Conservation (phyloP, 2,329 filamentous ascomycete species). For the Ceratocystis colombiana region DNA sequence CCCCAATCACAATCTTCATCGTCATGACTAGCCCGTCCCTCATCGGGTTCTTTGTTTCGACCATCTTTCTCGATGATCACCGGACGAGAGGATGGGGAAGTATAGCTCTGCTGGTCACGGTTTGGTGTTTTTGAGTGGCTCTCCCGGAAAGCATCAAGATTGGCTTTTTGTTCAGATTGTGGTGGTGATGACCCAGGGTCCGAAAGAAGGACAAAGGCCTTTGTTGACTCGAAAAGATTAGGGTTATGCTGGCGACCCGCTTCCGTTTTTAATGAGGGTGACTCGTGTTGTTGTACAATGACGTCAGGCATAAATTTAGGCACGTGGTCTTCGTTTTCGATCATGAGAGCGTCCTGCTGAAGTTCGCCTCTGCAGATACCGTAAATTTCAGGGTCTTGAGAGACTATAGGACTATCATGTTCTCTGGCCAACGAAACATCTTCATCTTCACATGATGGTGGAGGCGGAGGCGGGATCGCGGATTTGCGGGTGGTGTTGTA, state of each 20-base stretch:
- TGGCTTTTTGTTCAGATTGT: conserved; percentile 11
- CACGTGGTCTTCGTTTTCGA: conserved; percentile 22
- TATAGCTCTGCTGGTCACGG: conserved; percentile 13
- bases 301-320: conserved; percentile 22
- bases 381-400: conserved; percentile 18
- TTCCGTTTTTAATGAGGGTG: not conserved
- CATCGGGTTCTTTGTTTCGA: not conserved
- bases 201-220: conserved; percentile 23
- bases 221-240: not conserved
- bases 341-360: conserved; percentile 21
- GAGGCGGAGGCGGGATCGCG: conserved; percentile 22
- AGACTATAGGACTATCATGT: conserved; percentile 7
- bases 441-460: conserved; percentile 24
- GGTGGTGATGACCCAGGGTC: conserved; percentile 19
- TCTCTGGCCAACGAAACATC: conserved; percentile 21
- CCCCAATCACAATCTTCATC: not conserved
- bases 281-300: conserved; percentile 11
- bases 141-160: conserved; percentile 10
- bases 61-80: not conserved
- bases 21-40: not conserved
- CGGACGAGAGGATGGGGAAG: conserved; percentile 16
- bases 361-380: conserved; percentile 21
- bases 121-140: conserved; percentile 15
- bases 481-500: conserved; percentile 24
- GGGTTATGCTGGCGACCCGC: conserved; percentile 12